Percentiles rank a stretch among this genome's conserved stretches.
These are phyloP conservation scores for Blastobotrys illinoisensis DNA, from an alignment of 1,139 yeast genomes.

Conservation along the genomic window DNA sequence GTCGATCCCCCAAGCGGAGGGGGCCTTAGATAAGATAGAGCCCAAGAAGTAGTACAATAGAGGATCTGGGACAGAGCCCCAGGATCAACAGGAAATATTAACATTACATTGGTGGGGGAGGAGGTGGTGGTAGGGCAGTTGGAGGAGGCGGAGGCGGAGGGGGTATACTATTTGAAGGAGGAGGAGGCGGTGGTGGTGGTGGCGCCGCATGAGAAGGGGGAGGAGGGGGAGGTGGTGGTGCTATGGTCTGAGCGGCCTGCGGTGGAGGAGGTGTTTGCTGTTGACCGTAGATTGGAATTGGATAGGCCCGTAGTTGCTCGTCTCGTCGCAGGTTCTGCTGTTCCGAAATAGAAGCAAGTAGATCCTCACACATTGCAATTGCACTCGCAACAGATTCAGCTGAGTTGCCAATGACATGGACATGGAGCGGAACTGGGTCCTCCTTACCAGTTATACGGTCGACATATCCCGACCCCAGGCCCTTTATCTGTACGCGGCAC, in stretches of 20 bases:
- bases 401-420: constrained; percentile 30
- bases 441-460: constrained; percentile 32
- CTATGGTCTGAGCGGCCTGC: constrained; percentile 10
- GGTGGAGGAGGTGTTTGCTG: constrained; percentile 15
- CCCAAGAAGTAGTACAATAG: background rate
- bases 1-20: constrained; percentile 21
- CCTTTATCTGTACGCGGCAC: constrained; percentile 34
- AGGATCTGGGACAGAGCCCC: background rate
- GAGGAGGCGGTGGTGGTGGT: constrained; percentile 15
- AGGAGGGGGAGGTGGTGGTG: constrained; percentile 18
- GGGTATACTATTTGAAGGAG: constrained; percentile 11
- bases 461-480: constrained; percentile 35
- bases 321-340: constrained; percentile 2
- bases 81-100: background rate
- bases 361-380: constrained; percentile 30
- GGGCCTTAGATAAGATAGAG: constrained; percentile 15
- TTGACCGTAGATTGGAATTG: constrained; percentile 8
- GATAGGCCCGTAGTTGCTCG: constrained; percentile 6
- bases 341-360: constrained; percentile 30
- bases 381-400: constrained; percentile 28
- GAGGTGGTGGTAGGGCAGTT: background rate
- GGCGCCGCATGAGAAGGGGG: constrained; percentile 17
- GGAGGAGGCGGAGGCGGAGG: constrained; percentile 15
- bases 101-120: background rate
- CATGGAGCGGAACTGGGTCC: constrained; percentile 32